Base-by-base conservation (phyloP, 2,329 filamentous ascomycete species). In the Hymenoscyphus linearis region DNA sequence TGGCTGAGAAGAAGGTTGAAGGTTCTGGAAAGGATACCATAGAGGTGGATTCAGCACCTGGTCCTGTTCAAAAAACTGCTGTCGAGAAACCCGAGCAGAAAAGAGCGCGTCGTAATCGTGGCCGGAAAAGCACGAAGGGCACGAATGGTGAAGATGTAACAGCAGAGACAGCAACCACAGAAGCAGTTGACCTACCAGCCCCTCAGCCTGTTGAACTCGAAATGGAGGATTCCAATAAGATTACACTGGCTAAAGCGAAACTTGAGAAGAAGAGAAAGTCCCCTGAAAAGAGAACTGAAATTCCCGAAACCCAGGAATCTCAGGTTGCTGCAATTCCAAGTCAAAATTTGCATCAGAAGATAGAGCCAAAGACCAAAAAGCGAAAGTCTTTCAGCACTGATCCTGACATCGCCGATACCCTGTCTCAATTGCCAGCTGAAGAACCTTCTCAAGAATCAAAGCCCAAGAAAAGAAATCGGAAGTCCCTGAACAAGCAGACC, bases 21-120 rank as follows among this genome's bases (percentile, higher is more conserved):
- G 44, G 13, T 25, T 18, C 10, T 50, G 44, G 18, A 50, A 10
- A 22, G 18, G 44, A 50, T 22, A 22, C 18, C 13, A 50, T 50
- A 4, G 44, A 50, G 44, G 18, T 25, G 12, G 18, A 50, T 25
- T 25, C 44, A 18, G 40, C 40, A 13, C 18, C 44, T 50, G 44
- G 18, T 4, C 3, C 18, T 50, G 44, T 25, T 14, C 10, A 50
- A 3, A 50, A 50, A 9, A 7, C 44, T 44, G n/a, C n/a, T 1
- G 18, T 25, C 13, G 44, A 50, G 44, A 35, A 56, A 44, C 26
- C 52, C 6, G 22, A 50, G 14, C 58, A 60, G 52, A 61, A 56
- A 10, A 13, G 18, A 16, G 26, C 50, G 18, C 55, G 55, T 31
- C 36, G 37, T n/a, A 27, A 44, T 47, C 35, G 55, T n/a, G 55